Evolutionary conservation across 441 rosid species (phyloP), one percentile per base, ranked within the genome.

Genomic region (Erodium texanum): DNA sequence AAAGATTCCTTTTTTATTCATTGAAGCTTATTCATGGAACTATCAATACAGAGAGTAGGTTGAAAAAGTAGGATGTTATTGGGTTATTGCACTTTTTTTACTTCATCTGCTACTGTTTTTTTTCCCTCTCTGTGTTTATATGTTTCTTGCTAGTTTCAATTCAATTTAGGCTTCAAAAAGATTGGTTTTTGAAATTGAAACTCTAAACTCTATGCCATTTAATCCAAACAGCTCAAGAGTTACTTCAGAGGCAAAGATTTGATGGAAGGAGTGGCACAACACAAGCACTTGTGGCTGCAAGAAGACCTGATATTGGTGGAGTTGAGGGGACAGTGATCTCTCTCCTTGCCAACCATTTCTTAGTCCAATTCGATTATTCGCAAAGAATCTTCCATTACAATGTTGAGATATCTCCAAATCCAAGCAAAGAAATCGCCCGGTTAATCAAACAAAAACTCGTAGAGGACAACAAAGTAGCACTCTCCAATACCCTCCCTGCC

Each of bases 321-420:
- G 84, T 82, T 48, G 89, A 89, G 68, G 99, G 98, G 68, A 71
- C 74, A 8, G 84, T 84, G 38, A 82, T 93, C 43, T 81, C 85
- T 67, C 95, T 91, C 7, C 86, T 93, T 8, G 99, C 99, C 67
- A 93, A 91, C 78, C 97, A 93, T 88, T 91, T 89, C 72, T 88
- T 86, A 24, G 97, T 93, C 71, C 80, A 80, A 65, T 86, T 93
- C 68, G 84, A 93, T 76, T 75, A 90, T 52, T 78, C 81, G 6
- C 92, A 77, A 65, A 74, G 71, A 66, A 88, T 93, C 76, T 93
- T 82, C 83, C 97, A 93, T 69, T 93, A 93, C 84, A 80, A 90
- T 65, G 93, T 93, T 67, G 97, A 90, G 52, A 93, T 93, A 66
- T 81, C 88, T 56, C 98, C 97, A 0, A 81, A 68, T 50, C 95